Percentiles rank a stretch among this genome's conserved stretches.
Conservation (phyloP, 768 basidiomycete species). For the Russula sp. region DNA sequence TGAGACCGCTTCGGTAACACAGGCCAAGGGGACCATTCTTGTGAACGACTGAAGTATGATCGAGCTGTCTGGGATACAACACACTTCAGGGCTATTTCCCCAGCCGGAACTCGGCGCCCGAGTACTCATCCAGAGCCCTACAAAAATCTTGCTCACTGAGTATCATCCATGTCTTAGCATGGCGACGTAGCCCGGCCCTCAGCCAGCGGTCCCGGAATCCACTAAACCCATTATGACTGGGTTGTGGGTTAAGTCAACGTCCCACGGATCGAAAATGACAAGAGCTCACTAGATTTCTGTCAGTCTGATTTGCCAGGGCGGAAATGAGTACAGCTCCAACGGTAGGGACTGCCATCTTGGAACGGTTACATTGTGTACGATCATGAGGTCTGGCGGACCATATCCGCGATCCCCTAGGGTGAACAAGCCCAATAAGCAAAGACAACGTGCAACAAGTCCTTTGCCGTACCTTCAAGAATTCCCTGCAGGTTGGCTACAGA, state of each 20-base stretch:
- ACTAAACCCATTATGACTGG: conserved; percentile 25
- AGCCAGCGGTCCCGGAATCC: conserved; percentile 10
- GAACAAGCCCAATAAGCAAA: conserved; percentile 7
- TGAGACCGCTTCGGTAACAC: neutral
- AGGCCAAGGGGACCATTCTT: neutral
- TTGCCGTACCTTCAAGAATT: conserved; percentile 50
- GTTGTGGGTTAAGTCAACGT: neutral
- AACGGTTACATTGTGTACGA: conserved; percentile 55
- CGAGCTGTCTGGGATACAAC: neutral
- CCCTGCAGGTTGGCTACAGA: conserved; percentile 34
- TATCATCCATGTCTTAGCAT: conserved; percentile 24
- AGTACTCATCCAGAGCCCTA: conserved; percentile 67
- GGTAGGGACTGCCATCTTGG: conserved; percentile 37
- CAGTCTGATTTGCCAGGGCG: conserved; percentile 80
- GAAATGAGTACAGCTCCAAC: conserved; percentile 67
- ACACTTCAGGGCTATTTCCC: conserved; percentile 40
- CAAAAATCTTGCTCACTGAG: conserved; percentile 50
- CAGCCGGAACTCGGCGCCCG: conserved; percentile 68
- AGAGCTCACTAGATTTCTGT: conserved; percentile 70
- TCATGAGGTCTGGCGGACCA: conserved; percentile 69
- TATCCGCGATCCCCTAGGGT: conserved; percentile 46
- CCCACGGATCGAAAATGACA: neutral
- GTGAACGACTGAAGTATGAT: neutral
- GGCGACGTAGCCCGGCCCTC: neutral
- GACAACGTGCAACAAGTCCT: neutral